Evolutionary conservation across 192 early-diverging fungal genomes (phyloP), one percentile per base, ranked within the genome.

Genomic region (Mortierella antarctica): DNA sequence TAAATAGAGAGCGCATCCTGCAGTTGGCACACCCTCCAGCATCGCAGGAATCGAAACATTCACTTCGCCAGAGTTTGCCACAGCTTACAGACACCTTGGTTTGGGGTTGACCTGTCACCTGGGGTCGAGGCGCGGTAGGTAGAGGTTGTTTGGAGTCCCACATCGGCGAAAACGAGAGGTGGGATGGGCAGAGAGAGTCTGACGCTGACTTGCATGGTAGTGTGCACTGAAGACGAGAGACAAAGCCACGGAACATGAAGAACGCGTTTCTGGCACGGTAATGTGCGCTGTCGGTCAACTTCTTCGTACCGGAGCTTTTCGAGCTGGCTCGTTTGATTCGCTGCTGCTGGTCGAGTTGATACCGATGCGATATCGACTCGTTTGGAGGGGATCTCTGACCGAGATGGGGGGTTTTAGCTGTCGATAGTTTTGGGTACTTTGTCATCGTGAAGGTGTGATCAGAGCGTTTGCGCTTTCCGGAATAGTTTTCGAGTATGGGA

Each of bases 231-330:
- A 73, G 13, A 14, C 56, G 61, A 18, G 71, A 65, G 41, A 73
- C 62, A 44, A 65, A 73, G 5, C 71, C 71, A 23, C 71, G 71
- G 23, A 73, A 73, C 48, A 73, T 65, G 31, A 73, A 73, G 21
- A 73, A 73, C 3, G 71, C 71, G 49, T 73, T 73, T 14, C 71
- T 46, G 6, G 71, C 48, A 21, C 71, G 71, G 15, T 65, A 73
- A 45, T 73, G 71, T 0, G 63, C 56, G 39, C 53, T 47, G 21
- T 65, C 63, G 0, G 71, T 65, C 46, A 73, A 20, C 48, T 52
- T 65, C 39, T 59, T 73, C 59, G 41, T 46, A n/a, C 39, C 45
- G 31, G 55, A 12, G 3, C 39, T 58, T 60, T 50, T 61, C 42
- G 67, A 17, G 10, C 2, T 62, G 7, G 17, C n/a, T 15, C 40